Evolutionary conservation across 169 alveolate species (phyloP).

Genomic region (Plasmodium berghei): DNA sequence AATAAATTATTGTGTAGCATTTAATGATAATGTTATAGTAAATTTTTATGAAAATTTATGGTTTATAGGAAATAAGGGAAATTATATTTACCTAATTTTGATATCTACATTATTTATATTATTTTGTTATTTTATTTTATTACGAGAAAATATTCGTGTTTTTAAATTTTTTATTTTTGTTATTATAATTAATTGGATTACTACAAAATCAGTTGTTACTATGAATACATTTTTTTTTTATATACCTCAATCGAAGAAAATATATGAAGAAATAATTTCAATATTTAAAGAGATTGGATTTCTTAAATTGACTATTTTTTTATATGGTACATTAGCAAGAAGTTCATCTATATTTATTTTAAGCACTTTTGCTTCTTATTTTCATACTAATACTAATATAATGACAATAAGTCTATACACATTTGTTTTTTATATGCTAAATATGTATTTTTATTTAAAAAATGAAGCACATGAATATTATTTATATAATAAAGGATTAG

Average conservation of each 20-base stretch:
- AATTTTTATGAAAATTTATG: constrained; percentile 68
- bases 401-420: constrained; percentile 41
- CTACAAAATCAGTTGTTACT: constrained; percentile 56
- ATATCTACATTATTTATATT: constrained; percentile 37
- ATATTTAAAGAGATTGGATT: constrained; percentile 54
- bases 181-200: constrained; percentile 59
- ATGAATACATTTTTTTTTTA: constrained; percentile 60
- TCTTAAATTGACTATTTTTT: constrained; percentile 40
- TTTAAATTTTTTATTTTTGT: constrained; percentile 71
- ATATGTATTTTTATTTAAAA: constrained; percentile 67
- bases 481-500: constrained; percentile 1
- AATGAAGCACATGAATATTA: constrained; percentile 69
- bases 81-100: constrained; percentile 39
- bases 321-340: constrained; percentile 69
- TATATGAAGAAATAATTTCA: constrained; percentile 34
- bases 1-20: constrained; percentile 26
- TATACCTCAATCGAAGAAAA: constrained; percentile 35
- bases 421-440: constrained; percentile 43
- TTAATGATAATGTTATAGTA: constrained; percentile 23
- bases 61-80: constrained; percentile 56
- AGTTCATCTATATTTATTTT: constrained; percentile 67
- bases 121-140: constrained; percentile 41
- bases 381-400: constrained; percentile 54
- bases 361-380: constrained; percentile 73
- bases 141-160: constrained; percentile 53